Evolutionary conservation across 176 grass and related monocot species (phyloP).

Genomic region (Eleusine coracana): DNA sequence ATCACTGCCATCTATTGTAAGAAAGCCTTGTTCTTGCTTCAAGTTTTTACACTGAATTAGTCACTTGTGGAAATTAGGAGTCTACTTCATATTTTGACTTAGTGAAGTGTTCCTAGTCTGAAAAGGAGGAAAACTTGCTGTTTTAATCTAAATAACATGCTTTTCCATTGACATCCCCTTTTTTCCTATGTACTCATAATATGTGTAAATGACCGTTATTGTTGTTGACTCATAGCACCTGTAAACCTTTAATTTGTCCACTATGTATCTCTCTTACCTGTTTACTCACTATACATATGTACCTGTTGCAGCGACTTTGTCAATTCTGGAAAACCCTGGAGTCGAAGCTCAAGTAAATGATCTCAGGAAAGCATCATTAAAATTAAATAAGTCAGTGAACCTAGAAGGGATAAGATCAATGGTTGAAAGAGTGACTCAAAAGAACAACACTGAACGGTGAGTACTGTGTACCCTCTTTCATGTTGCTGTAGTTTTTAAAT

Average conservation of each 20-base stretch:
- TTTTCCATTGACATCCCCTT: not conserved
- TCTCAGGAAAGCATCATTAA: conserved; percentile 54
- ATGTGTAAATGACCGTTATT: too few relatives aligned
- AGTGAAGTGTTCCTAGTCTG: not conserved
- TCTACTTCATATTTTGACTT: not conserved
- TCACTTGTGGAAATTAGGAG: not conserved
- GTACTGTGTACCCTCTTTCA: conserved; percentile 31
- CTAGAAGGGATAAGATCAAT: conserved; percentile 68
- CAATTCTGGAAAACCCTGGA: conserved; percentile 47
- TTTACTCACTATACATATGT: not conserved
- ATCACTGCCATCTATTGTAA: conserved; percentile 72
- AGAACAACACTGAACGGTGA: conserved; percentile 61
- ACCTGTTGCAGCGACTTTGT: conserved; percentile 48
- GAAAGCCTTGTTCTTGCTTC: not conserved
- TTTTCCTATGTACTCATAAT: not conserved
- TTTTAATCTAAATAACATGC: not conserved
- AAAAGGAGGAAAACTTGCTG: not conserved
- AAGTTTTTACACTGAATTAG: not conserved
- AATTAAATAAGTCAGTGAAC: conserved; percentile 67
- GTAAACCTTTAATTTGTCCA: not conserved
- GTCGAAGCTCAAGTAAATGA: conserved; percentile 48
- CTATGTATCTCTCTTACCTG: not conserved
- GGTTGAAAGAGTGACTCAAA: conserved; percentile 58
- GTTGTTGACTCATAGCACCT: not conserved
- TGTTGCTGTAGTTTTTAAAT: conserved; percentile 8